Base-by-base conservation (phyloP, 1,284 basidiomycete species). In the Agaricales sp. region DNA sequence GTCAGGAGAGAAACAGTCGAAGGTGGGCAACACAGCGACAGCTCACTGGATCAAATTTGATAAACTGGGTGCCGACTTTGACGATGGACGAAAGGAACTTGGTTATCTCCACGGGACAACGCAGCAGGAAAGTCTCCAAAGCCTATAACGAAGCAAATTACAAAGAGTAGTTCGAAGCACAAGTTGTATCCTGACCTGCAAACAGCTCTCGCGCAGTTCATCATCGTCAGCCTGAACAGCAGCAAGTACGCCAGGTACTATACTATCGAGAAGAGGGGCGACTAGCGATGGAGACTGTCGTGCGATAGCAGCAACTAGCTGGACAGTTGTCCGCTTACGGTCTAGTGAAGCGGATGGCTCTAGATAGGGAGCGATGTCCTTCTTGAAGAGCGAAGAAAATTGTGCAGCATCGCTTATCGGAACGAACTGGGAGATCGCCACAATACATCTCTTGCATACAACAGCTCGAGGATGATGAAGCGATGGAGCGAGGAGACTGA, bases 21-120 rank as follows among this genome's bases (percentile, higher is more conserved):
- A 30, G 11, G 44, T 23, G 35, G 19, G 6, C 19, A 25, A n/a
- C n/a, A n/a, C n/a, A n/a, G n/a, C n/a, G 23, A 45, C 39, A 23
- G 71, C 87, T 57, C 60, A 92, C 89, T 1, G 96, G 95, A 62
- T 99, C 95, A 63, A 93, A 87, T 64, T 92, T 94, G 69, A 98
- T 87, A 55, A 83, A 84, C 54, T 82, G 76, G 26, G 77, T 77
- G 2, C 84, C 88, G 12, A 77, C 69, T 50, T 85, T 77, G 13
- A 89, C 74, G 54, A 93, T 83, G 4, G 74, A 64, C 35, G 67
- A 67, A 39, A 97, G 66, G 60, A 85, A 91, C 0, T 85, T 73
- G 0, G 84, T 80, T 19, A 89, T 77, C 59, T 95, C 92, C 1
- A 77, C 69, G 0, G 92, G 90, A 61, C 92, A 93, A 52, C 86